These are phyloP conservation scores for Deinandra increscens DNA, from an alignment of 129 eudicot genomes.

Conservation along the genomic window DNA sequence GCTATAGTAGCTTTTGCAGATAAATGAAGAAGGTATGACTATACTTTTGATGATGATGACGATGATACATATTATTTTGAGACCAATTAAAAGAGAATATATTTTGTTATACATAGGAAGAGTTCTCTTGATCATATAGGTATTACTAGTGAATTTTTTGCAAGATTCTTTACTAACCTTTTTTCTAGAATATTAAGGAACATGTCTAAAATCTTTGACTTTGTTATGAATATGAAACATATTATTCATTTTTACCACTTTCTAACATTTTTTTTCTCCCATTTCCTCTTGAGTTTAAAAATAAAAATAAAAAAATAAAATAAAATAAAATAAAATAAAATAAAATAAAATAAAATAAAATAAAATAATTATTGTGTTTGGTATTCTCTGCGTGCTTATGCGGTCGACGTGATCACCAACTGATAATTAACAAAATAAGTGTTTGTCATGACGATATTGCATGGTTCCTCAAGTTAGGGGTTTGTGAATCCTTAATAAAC, in stretches of 20 bases:
- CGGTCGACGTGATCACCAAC: too few relatives aligned
- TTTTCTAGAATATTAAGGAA: slow-evolving; percentile 1
- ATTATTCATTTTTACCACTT: background rate
- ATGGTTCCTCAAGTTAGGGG: too few relatives aligned
- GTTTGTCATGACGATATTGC: too few relatives aligned
- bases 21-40: slow-evolving; percentile 7
- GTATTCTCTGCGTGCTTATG: too few relatives aligned
- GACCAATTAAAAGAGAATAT: slow-evolving; percentile 14
- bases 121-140: slow-evolving; percentile 23
- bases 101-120: slow-evolving; percentile 32
- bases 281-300: background rate
- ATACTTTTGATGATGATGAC: background rate
- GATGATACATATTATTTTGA: background rate
- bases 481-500: too few relatives aligned
- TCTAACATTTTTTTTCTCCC: background rate
- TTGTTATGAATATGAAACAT: slow-evolving; percentile 4
- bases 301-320: too few relatives aligned
- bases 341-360: too few relatives aligned
- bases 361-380: too few relatives aligned
- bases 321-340: too few relatives aligned
- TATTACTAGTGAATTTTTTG: background rate
- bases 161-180: slow-evolving; percentile 31
- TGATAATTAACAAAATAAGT: too few relatives aligned
- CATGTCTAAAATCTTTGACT: slow-evolving; percentile 16
- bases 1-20: slow-evolving; percentile 18